A percentile compares a stretch with the other conserved stretches of the same genome.
phyloP scores from a whole-genome alignment of 1,139 yeast genomes.

The Candida dubliniensis region DNA sequence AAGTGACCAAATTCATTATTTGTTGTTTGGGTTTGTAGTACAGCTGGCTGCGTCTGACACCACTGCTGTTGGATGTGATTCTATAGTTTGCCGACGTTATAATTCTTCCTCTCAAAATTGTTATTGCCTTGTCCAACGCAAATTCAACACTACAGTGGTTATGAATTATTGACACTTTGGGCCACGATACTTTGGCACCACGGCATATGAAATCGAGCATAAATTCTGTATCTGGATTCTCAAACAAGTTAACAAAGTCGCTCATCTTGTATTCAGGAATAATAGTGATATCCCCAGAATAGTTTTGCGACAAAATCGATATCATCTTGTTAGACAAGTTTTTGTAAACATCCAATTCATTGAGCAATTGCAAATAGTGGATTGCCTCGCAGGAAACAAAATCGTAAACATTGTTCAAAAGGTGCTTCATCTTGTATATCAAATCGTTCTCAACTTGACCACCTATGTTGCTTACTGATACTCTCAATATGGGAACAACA shows the following conservation, averaged over 20 bases:
- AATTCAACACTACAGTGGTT: constrained; percentile 91
- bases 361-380: constrained; percentile 70
- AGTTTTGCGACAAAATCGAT: constrained; percentile 78
- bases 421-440: constrained; percentile 53
- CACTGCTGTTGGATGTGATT: constrained; percentile 13
- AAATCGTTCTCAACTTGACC: constrained; percentile 65
- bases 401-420: constrained; percentile 58
- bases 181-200: constrained; percentile 95
- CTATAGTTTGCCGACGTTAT: constrained; percentile 39
- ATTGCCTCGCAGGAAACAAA: constrained; percentile 68
- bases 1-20: constrained; percentile 23
- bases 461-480: constrained; percentile 69
- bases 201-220: constrained; percentile 68
- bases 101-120: constrained; percentile 63
- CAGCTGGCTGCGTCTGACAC: constrained; percentile 12
- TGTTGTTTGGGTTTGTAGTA: constrained; percentile 9
- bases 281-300: constrained; percentile 92
- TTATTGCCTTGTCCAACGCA: constrained; percentile 78
- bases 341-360: constrained; percentile 74
- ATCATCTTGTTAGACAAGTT: constrained; percentile 71
- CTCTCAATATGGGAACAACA: constrained; percentile 79
- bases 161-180: constrained; percentile 75
- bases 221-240: constrained; percentile 79
- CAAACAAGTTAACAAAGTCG: constrained; percentile 64
- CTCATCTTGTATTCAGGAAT: constrained; percentile 66